These are phyloP conservation scores for Solioccasus polychromus DNA, from an alignment of 768 basidiomycete species.

Conservation along the genomic window DNA sequence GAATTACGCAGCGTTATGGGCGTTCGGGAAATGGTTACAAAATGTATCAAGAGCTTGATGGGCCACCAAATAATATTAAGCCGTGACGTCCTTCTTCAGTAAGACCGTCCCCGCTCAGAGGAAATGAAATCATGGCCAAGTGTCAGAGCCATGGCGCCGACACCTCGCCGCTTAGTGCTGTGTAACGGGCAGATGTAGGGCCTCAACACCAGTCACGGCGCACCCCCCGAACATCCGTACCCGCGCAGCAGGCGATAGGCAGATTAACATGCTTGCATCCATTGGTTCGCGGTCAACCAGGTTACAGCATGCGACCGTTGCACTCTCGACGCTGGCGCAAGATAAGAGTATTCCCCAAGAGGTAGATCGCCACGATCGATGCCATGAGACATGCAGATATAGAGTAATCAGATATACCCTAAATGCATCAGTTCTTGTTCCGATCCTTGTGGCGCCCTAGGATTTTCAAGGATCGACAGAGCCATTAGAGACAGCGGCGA, in stretches of 20 bases:
- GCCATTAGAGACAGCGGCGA: background rate
- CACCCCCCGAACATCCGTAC: too few species aligned
- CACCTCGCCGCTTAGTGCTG: background rate
- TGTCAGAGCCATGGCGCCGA: too few species aligned
- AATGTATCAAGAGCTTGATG: background rate
- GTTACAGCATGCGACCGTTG: background rate
- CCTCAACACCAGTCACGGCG: background rate
- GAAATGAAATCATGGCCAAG: constrained; percentile 3
- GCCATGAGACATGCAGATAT: background rate
- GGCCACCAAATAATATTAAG: background rate
- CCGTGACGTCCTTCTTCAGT: background rate
- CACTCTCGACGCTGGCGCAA: background rate
- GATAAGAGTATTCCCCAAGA: background rate
- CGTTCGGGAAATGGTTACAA: background rate
- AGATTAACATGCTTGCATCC: too few species aligned
- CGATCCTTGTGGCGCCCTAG: background rate
- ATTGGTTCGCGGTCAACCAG: background rate
- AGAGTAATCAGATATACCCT: background rate
- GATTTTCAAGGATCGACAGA: constrained; percentile 11
- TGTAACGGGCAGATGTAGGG: background rate
- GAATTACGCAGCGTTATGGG: background rate
- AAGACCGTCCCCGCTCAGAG: background rate
- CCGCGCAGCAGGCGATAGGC: too few species aligned
- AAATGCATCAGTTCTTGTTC: background rate
- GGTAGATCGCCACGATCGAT: constrained; percentile 2